Evolutionary conservation across 164 flowering plant species (phyloP), one percentile per base, ranked within the genome.

Genomic region (Chloranthus sessilifolius): DNA sequence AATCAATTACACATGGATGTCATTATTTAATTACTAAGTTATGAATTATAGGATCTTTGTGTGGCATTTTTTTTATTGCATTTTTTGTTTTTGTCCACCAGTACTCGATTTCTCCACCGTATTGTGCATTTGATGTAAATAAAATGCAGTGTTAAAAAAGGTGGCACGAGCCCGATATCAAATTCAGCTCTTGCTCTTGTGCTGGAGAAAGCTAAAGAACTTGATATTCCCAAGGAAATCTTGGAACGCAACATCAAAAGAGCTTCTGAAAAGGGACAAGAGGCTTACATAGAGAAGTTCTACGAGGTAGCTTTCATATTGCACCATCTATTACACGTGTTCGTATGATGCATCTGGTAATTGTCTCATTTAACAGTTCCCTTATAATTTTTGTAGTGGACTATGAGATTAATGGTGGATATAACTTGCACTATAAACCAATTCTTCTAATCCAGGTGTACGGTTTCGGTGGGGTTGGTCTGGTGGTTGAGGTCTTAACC

Each of bases 251-350:
- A 92, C 58, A 81, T 92, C 35, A 92, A 88, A 69, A 82, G 80
- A 69, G 99, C 97, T 56, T 79, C 89, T 53, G 97, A 92, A 60
- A 88, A 88, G 73, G 97, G 90, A 27, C 99, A 88, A 60, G 99
- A 88, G 65, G 86, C 95, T 61, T 92, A 69, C 63, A 84, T 92
- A 44, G 95, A 92, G 70, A 92, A 89, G 68, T 43, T 78, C 19
- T 88, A 92, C 33, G 99, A 89, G 89, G 96, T 85, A 59, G 12
- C 46, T 57, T 15, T 35, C 20, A 36, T 59, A 22, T 16, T 53
- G n/a, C 27, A 29, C 29, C 14, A 40, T 12, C 39, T 1, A 29
- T 41, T 42, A 16, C 12, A 2, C 10, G 28, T 50, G 31, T 22
- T 52, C 8, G 14, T 29, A 17, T 28, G 33, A 37, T 25, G 36